Conservation (phyloP, 495 filamentous ascomycete species). For the Aspergillus biplanus region DNA sequence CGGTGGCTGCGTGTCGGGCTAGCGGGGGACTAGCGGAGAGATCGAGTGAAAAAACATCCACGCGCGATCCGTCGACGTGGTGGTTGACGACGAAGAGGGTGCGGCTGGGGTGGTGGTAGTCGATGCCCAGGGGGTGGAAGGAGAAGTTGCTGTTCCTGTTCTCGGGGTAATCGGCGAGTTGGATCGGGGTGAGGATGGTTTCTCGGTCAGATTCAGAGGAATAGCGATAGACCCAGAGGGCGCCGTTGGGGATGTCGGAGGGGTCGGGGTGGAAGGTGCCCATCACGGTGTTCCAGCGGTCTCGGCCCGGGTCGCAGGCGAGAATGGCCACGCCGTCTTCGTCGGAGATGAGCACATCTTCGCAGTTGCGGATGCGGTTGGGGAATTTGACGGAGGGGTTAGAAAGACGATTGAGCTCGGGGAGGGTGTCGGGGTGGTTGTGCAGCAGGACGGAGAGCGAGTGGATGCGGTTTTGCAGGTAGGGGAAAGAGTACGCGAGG, state of each 20-base stretch:
- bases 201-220: constrained; percentile 19
- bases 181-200: constrained; percentile 32
- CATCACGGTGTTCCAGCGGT: constrained; percentile 55
- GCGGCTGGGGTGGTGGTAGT: constrained; percentile 37
- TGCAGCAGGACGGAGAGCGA: background rate
- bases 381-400: constrained; percentile 36
- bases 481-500: constrained; percentile 4
- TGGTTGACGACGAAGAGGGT: constrained; percentile 39
- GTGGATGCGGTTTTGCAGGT: constrained; percentile 1
- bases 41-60: constrained; percentile 55
- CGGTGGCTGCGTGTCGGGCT: constrained; percentile 35
- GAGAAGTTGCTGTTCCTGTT: constrained; percentile 16
- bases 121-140: constrained; percentile 52
- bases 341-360: constrained; percentile 46
- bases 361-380: constrained; percentile 48
- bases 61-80: constrained; percentile 37
- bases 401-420: constrained; percentile 31
- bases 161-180: constrained; percentile 34
- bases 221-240: constrained; percentile 45
- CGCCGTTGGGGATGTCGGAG: constrained; percentile 29
- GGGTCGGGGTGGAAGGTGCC: constrained; percentile 33
- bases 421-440: constrained; percentile 34
- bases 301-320: constrained; percentile 46
- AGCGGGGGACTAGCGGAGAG: constrained; percentile 22
- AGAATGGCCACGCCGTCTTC: constrained; percentile 41